These are phyloP conservation scores for Naegleria gruberi DNA, from an alignment of 208 protist species.

Conservation along the genomic window DNA sequence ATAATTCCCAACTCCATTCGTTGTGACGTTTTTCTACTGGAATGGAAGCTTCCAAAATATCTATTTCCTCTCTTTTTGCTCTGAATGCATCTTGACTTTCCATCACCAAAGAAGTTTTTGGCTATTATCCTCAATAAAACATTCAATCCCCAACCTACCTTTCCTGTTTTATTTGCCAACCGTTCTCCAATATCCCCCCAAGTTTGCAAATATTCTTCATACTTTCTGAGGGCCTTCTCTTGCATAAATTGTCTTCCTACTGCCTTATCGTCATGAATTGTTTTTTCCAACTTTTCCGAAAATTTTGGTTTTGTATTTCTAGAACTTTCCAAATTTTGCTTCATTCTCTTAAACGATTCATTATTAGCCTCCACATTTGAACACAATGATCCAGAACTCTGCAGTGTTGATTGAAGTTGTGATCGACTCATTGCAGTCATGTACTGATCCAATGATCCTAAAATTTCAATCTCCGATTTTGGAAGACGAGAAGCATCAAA, in stretches of 20 bases:
- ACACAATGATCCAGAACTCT: not conserved
- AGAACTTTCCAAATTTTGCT: not conserved
- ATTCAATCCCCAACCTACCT: not conserved
- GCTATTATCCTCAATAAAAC: not conserved
- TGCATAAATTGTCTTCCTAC: not conserved
- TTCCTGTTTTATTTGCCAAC: not conserved
- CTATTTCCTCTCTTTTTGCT: constrained; percentile 23
- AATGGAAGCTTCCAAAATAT: constrained; percentile 21
- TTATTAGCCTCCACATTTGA: not conserved
- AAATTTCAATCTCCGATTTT: not conserved
- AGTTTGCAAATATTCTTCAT: not conserved
- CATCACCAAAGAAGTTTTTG: not conserved
- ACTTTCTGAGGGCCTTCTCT: not conserved
- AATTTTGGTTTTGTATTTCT: not conserved
- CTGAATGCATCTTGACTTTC: constrained; percentile 5
- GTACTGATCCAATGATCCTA: not conserved
- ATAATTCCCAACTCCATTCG: constrained; percentile 16
- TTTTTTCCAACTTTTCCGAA: too few species aligned
- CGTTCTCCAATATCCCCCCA: not conserved
- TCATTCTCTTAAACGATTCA: not conserved
- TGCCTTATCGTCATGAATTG: not conserved
- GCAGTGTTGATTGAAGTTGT: not conserved
- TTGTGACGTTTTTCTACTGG: not conserved
- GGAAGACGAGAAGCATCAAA: too few species aligned
- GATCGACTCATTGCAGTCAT: not conserved